Conservation (phyloP, 495 filamentous ascomycete species). For the Daldinia concentrica region DNA sequence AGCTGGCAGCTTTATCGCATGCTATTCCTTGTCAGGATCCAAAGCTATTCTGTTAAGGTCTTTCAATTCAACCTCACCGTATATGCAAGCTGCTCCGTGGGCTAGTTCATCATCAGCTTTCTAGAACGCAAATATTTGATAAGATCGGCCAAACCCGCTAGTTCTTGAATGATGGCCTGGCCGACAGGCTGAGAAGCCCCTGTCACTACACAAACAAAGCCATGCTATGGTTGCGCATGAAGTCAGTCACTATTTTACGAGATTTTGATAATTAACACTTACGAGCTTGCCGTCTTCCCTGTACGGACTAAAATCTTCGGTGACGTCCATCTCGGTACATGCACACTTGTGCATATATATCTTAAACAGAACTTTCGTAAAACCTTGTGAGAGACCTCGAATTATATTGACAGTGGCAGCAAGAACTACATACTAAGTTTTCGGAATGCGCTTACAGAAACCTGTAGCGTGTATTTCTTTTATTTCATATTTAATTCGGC, state of each 20-base stretch:
- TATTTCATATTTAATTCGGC: background rate
- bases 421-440: background rate
- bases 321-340: background rate
- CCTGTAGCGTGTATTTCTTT: background rate
- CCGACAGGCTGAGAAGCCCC: background rate
- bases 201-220: background rate
- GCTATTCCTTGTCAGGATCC: conserved; percentile 26
- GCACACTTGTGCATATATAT: background rate
- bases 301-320: background rate
- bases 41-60: background rate
- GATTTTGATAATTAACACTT: background rate
- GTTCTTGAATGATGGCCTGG: background rate
- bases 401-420: background rate
- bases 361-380: background rate
- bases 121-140: background rate
- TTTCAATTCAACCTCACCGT: background rate
- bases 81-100: background rate
- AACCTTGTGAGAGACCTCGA: background rate
- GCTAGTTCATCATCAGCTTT: background rate
- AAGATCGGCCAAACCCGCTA: background rate
- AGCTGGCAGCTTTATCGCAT: conserved; percentile 45
- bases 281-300: background rate
- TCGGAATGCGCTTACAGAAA: background rate
- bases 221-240: background rate
- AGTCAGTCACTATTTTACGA: background rate